Percentiles rank a stretch among this genome's conserved stretches.
These are phyloP conservation scores for Coprinopsis cinerea DNA, from an alignment of 768 basidiomycete species.

Conservation along the genomic window DNA sequence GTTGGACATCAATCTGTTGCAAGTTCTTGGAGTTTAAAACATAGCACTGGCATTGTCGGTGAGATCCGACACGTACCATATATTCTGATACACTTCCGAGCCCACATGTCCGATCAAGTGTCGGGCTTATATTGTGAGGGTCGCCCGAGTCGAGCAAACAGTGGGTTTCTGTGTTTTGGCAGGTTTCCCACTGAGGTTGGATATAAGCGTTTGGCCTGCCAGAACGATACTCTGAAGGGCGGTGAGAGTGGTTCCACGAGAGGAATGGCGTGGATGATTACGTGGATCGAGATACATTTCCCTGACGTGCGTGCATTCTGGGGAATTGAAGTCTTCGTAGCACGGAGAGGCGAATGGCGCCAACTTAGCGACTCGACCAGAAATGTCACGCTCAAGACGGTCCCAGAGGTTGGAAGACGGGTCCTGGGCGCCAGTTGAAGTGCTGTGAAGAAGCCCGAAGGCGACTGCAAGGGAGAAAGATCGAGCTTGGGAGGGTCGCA, in stretches of 20 bases:
- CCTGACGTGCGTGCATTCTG: conserved; percentile 11
- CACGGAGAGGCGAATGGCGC: conserved; percentile 19
- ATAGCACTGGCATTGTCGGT: background rate
- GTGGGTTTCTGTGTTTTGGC: conserved; percentile 37
- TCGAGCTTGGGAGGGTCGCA: too few species aligned
- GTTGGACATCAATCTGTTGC: conserved; percentile 34
- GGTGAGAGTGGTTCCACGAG: background rate
- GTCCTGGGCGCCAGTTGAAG: too few species aligned
- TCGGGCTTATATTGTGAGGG: conserved; percentile 22
- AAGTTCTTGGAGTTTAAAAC: background rate
- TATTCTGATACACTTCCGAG: conserved; percentile 32
- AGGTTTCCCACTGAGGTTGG: conserved; percentile 49
- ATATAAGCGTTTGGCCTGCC: conserved; percentile 16
- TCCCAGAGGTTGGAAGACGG: too few species aligned
- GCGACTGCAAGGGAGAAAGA: too few species aligned
- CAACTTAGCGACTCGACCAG: conserved; percentile 11
- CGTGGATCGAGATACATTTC: conserved; percentile 16
- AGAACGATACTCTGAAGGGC: conserved; percentile 12
- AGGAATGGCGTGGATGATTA: too few species aligned
- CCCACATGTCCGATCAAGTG: conserved; percentile 25
- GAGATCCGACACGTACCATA: conserved; percentile 30
- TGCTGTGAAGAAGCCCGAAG: too few species aligned
- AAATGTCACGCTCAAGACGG: conserved; percentile 10
- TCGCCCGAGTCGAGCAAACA: conserved; percentile 41
- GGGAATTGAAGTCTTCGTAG: conserved; percentile 14